phyloP scores from a whole-genome alignment of 495 filamentous ascomycete species.

The Hypomontagnella monticulosa region DNA sequence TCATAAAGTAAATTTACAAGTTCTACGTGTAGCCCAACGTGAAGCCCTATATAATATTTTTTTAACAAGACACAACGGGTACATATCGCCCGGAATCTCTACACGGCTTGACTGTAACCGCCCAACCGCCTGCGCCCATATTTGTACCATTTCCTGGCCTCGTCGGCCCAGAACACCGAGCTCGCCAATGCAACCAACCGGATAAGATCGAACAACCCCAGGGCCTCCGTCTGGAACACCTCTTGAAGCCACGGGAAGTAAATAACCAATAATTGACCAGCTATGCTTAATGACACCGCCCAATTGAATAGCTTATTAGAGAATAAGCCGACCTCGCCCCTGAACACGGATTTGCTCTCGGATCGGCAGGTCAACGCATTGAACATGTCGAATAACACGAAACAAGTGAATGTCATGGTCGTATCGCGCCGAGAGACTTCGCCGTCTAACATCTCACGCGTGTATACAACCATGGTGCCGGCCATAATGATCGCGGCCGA shows the following conservation, averaged over 20 bases:
- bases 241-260: constrained; percentile 93
- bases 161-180: constrained; percentile 93
- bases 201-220: constrained; percentile 76
- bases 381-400: constrained; percentile 99
- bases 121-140: constrained; percentile 55
- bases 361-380: constrained; percentile 94
- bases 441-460: constrained; percentile 87
- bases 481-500: constrained; percentile 88
- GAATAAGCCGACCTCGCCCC: constrained; percentile 83
- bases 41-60: constrained; percentile 2
- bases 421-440: constrained; percentile 91
- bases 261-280: constrained; percentile 88
- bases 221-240: constrained; percentile 93
- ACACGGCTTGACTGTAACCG: constrained; percentile 62
- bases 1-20: constrained; percentile 24
- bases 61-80: not conserved
- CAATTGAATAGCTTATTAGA: constrained; percentile 96
- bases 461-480: constrained; percentile 90
- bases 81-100: constrained; percentile 17
- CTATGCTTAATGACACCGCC: constrained; percentile 82
- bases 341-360: constrained; percentile 86
- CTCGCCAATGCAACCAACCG: constrained; percentile 78
- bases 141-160: constrained; percentile 79
- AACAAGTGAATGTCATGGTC: constrained; percentile 99
- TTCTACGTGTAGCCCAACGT: constrained; percentile 20